Base-by-base conservation (phyloP, 31 red algal species). In the Endocladia muricata region DNA sequence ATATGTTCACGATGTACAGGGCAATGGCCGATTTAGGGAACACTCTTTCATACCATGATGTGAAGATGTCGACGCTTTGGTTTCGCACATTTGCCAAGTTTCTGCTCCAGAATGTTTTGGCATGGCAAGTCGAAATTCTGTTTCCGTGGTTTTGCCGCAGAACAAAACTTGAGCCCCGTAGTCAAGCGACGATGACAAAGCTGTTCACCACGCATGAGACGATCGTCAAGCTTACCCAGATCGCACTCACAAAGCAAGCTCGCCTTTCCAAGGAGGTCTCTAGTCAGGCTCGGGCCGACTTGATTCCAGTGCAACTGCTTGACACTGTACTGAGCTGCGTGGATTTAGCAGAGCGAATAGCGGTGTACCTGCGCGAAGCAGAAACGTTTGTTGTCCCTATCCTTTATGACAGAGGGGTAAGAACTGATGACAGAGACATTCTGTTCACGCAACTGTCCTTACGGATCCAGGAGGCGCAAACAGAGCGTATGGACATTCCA, bases 41-140 rank as follows among this genome's bases (percentile, higher is more conserved):
- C 32, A 23, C 51, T 47, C 55, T 77, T 19, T 47, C 55, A 1
- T 61, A 61, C 23, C 54, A 77, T 61, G 73, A 77, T 61, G 73
- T 77, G n/a, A 77, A 77, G 34, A 8, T 61, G 7, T 40, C 54
- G n/a, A 61, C 73, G 51, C 55, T 77, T 7, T 77, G 73, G 73
- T 77, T 77, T 26, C 34, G 73, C 28, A 77, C 73, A 22, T 38
- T 77, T 44, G 44, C 39, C 48, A 77, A 77, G 38, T 77, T 77
- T 54, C 25, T 77, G 8, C 51, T 40, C 8, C 51, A 38, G 44
- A 77, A 77, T 36, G 33, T 77, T 3, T 61, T 77, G 22, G 40
- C 51, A 39, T 77, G 73, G 73, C 73, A 77, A 30, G 73, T 40
- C 25, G 73, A 77, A 13, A 32, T 77, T 5, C 55, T 61, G 34